Conservation (phyloP, 257 asterid species). For the Solanum bukasovii region DNA sequence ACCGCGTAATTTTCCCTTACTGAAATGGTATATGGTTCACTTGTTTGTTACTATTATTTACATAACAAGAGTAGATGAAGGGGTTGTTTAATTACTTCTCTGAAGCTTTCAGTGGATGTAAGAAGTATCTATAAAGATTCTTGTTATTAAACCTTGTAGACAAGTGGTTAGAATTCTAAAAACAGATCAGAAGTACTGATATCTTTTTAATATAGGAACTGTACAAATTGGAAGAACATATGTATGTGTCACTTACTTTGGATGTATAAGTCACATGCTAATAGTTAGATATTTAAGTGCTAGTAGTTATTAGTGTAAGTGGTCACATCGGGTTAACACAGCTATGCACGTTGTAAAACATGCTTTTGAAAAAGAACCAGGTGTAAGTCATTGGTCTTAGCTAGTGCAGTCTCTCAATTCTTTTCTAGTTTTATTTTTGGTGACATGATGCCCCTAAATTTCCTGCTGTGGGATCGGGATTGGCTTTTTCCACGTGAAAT, state of each 20-base stretch:
- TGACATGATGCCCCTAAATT: background rate
- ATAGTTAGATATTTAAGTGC: background rate
- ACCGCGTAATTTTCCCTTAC: no score
- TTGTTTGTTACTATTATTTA: background rate
- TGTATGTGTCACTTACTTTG: background rate
- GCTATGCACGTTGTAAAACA: background rate
- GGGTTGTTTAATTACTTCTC: background rate
- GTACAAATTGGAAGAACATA: background rate
- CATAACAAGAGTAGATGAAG: background rate
- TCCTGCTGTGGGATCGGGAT: background rate
- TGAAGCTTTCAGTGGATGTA: background rate
- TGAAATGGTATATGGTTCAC: background rate
- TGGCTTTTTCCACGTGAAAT: background rate
- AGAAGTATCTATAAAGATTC: background rate
- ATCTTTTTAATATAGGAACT: background rate
- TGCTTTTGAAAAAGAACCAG: background rate
- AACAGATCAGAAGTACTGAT: background rate
- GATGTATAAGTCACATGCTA: background rate
- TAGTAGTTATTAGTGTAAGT: background rate
- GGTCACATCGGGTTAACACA: background rate
- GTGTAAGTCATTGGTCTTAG: background rate
- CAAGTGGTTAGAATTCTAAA: background rate
- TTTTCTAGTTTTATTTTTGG: background rate
- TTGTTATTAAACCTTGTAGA: background rate
- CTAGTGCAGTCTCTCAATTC: background rate